A percentile compares a stretch with the other conserved stretches of the same genome.
Conservation (phyloP, 768 basidiomycete species). For the Tricholoma furcatifolium region DNA sequence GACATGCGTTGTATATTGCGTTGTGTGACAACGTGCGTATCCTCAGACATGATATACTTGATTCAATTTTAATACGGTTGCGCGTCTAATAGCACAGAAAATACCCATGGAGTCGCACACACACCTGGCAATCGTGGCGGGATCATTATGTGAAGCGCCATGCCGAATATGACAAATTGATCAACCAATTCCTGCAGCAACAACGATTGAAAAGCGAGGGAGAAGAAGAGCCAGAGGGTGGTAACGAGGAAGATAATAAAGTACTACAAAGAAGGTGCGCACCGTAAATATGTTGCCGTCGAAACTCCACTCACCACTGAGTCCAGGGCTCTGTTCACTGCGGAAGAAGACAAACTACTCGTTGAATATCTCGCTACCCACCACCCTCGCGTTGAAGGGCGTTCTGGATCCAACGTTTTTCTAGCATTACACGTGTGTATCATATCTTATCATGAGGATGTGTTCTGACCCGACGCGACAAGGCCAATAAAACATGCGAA, state of each 20-base stretch:
- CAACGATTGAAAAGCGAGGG: conserved; percentile 18
- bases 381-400: too few species aligned
- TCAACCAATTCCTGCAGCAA: conserved; percentile 37
- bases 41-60: background rate
- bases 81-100: conserved; percentile 4
- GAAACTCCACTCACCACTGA: too few species aligned
- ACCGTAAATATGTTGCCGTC: too few species aligned
- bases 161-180: conserved; percentile 38
- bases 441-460: too few species aligned
- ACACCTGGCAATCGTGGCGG: conserved; percentile 65
- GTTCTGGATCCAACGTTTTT: too few species aligned
- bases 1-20: conserved; percentile 40
- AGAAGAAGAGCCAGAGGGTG: background rate
- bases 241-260: background rate
- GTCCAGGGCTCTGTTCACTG: too few species aligned
- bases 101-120: conserved; percentile 54
- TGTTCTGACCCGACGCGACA: too few species aligned
- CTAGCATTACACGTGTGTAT: too few species aligned
- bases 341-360: too few species aligned
- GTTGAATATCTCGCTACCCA: too few species aligned
- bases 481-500: too few species aligned
- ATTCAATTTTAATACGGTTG: background rate
- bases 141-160: conserved; percentile 53
- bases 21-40: conserved; percentile 47
- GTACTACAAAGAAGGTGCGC: too few species aligned